phyloP scores from a whole-genome alignment of 768 basidiomycete genomes.

The Lactarius deliciosus region DNA sequence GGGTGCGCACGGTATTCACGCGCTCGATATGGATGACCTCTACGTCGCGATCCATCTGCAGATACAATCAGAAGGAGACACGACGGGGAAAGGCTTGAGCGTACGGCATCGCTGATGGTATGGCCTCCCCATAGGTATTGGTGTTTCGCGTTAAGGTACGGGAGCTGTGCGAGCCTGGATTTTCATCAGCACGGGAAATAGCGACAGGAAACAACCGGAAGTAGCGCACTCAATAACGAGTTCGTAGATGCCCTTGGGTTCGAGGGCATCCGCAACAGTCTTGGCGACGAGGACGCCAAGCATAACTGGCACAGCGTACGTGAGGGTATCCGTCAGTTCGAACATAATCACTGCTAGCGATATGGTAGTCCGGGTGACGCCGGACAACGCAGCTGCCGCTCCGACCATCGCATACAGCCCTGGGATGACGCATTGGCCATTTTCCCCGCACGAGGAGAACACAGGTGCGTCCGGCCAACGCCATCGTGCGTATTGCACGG shows the following conservation, averaged over 20 bases:
- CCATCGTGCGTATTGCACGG: conserved; percentile 73
- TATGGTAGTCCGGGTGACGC: conserved; percentile 93
- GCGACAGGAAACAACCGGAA: neutral
- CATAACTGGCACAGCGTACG: conserved; percentile 91
- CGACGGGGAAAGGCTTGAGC: conserved; percentile 33
- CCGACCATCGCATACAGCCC: conserved; percentile 96
- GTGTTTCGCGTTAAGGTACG: conserved; percentile 89
- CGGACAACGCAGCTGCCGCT: conserved; percentile 89
- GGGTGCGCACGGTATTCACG: conserved; percentile 71
- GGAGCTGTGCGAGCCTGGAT: conserved; percentile 72
- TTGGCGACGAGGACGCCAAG: conserved; percentile 85
- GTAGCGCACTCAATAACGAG: conserved; percentile 77
- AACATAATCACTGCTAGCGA: conserved; percentile 96
- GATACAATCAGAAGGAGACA: conserved; percentile 9
- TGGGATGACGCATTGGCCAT: conserved; percentile 77
- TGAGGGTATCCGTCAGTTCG: conserved; percentile 90
- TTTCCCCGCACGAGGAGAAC: conserved; percentile 65
- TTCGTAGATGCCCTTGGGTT: conserved; percentile 96
- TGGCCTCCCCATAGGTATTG: conserved; percentile 84
- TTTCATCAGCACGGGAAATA: conserved; percentile 9
- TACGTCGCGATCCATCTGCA: conserved; percentile 63
- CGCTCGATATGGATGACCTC: conserved; percentile 71
- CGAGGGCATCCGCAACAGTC: conserved; percentile 83
- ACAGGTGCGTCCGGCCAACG: conserved; percentile 56
- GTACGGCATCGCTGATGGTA: conserved; percentile 75